Base-by-base conservation (phyloP, 257 asterid genomes). In the Prunella vulgaris region DNA sequence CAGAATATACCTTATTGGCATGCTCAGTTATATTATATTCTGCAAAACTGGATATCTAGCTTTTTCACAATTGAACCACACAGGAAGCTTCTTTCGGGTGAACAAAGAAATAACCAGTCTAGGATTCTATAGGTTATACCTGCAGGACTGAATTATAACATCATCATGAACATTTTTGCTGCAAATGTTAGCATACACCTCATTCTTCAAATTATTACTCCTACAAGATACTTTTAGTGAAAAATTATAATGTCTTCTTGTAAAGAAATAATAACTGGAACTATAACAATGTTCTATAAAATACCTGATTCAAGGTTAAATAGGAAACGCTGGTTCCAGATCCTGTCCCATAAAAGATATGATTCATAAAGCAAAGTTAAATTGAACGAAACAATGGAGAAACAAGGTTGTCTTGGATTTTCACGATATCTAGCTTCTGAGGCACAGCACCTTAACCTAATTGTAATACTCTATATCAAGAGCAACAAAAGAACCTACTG, bases 1-100 rank as follows among this genome's bases (percentile, higher is more conserved):
- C 66, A 12, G 59, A 69, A 73, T 15, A 67, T 52, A 63, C 76
- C 73, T 22, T 40, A 44, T 33, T 38, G 59, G 74, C 75, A 66
- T 25, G 66, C 63, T 40, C 67, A 38, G 54, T 62, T 57, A 63
- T 21, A 10, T 18, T 37, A 5, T 5, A 49, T 54, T 67, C 74
- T 17, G 72, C 68, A 54, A 21, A 51, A 32, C 40, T 20, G 33
- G 61, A 48, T 52, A 60, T 49, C 37, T 42, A 54, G 46, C 49
- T 52, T 6, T 51, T 14, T 15, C 51, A 58, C 17, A 49, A 17
- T 40, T 59, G 17, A 32, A 74, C 66, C 38, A 32, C 69, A 38
- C 46, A 68, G 59, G 27, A 27, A 71, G 56, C 70, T 33, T 72
- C 77, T 42, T 28, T 17, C 17, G 69, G 70, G 17, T 49, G 32